These are phyloP conservation scores for Kuraishia cidri DNA, from an alignment of 805 yeast species.

Conservation along the genomic window DNA sequence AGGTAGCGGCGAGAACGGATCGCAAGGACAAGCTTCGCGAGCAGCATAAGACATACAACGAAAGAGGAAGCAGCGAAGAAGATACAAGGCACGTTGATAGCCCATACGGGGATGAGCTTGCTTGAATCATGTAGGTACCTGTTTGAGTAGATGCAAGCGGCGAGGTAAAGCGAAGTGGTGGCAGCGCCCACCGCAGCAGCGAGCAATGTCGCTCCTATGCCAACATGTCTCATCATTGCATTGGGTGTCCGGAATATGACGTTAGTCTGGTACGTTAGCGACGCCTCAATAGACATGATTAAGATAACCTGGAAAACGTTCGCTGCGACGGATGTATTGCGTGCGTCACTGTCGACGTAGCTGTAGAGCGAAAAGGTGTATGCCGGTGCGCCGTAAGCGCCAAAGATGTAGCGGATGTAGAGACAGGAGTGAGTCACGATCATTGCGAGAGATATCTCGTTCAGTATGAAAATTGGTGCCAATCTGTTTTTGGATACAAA, in stretches of 20 bases:
- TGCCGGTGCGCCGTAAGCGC: constrained; percentile 41
- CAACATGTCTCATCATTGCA: constrained; percentile 24
- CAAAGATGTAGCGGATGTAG: constrained; percentile 42
- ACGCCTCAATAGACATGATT: constrained; percentile 49
- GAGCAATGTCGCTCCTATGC: constrained; percentile 25
- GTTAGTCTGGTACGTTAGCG: constrained; percentile 64
- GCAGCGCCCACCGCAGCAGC: constrained; percentile 39
- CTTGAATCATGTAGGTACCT: constrained; percentile 16
- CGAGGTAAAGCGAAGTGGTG: constrained; percentile 51
- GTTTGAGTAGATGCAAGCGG: constrained; percentile 36
- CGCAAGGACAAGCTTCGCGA: constrained; percentile 60
- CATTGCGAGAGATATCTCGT: constrained; percentile 49
- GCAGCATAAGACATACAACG: constrained; percentile 49
- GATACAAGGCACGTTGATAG: constrained; percentile 45
- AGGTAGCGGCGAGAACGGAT: constrained; percentile 62
- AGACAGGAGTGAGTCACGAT: constrained; percentile 54
- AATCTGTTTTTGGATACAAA: constrained; percentile 41
- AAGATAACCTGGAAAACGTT: constrained; percentile 53
- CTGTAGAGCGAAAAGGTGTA: constrained; percentile 34
- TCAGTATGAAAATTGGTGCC: constrained; percentile 69
- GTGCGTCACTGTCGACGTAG: constrained; percentile 27
- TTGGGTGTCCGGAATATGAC: constrained; percentile 60
- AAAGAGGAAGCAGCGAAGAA: constrained; percentile 64
- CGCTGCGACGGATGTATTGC: constrained; percentile 49
- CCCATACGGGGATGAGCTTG: constrained; percentile 21